Conservation (phyloP, 2,329 filamentous ascomycete species). For the Fusarium guadeloupense region DNA sequence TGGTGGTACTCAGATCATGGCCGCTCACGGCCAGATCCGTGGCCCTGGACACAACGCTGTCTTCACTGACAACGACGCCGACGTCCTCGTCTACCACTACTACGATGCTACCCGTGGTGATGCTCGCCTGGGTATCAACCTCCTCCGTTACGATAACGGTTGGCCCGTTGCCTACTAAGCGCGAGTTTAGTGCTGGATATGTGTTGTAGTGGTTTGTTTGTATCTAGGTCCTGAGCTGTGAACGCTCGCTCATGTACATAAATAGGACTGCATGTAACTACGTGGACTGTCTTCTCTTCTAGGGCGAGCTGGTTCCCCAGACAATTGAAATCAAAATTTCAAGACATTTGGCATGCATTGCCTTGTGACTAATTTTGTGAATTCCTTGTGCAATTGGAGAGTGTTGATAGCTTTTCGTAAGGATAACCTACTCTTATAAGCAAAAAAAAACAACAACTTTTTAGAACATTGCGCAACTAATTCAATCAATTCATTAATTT, state of each 20-base stretch:
- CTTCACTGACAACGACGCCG: constrained; percentile 45
- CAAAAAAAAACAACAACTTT: too few relatives aligned
- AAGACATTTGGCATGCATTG: not conserved
- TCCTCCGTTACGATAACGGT: constrained; percentile 42
- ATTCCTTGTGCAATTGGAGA: too few relatives aligned
- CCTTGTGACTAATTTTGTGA: too few relatives aligned
- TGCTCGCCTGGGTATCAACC: constrained; percentile 45
- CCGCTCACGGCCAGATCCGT: constrained; percentile 43
- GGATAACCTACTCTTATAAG: too few relatives aligned
- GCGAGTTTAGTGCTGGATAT: too few relatives aligned
- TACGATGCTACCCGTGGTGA: constrained; percentile 37
- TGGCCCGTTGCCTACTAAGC: constrained; percentile 46
- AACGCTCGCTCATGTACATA: constrained; percentile 1
- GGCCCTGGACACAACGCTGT: constrained; percentile 47
- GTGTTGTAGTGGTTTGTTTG: not conserved
- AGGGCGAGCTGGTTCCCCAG: not conserved
- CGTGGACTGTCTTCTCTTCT: not conserved
- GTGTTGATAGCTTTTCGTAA: too few relatives aligned
- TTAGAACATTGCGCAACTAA: too few relatives aligned
- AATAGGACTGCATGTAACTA: not conserved
- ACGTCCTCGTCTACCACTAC: constrained; percentile 48
- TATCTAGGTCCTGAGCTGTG: not conserved
- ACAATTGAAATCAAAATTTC: not conserved
- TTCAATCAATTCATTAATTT: too few relatives aligned
- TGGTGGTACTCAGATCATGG: constrained; percentile 45